These are phyloP conservation scores for Sinapis alba DNA, from an alignment of 441 rosid genomes.

Conservation along the genomic window DNA sequence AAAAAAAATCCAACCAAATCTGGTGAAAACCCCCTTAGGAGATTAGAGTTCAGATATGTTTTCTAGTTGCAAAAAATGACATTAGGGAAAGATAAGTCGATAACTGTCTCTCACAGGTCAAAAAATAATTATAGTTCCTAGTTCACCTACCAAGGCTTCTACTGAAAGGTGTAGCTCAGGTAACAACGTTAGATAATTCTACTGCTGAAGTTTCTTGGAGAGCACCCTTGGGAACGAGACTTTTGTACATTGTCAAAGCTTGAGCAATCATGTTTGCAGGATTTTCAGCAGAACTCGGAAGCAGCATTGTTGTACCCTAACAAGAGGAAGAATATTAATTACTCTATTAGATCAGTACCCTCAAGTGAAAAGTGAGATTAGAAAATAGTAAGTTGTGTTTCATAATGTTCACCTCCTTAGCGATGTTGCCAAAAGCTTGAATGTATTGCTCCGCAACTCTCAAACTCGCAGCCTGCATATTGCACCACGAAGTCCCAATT, in stretches of 20 bases:
- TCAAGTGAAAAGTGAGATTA: not conserved
- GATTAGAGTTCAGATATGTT: not conserved
- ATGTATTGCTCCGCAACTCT: constrained; percentile 88
- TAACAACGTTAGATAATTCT: constrained; percentile 9
- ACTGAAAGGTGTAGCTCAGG: not conserved
- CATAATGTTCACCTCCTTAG: constrained; percentile 65
- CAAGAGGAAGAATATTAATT: not conserved
- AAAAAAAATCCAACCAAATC: not conserved
- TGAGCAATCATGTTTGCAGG: constrained; percentile 82
- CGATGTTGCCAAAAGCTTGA: constrained; percentile 83
- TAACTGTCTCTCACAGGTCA: constrained; percentile 1
- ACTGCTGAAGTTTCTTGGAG: constrained; percentile 19
- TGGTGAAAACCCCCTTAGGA: constrained; percentile 2
- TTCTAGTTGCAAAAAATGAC: not conserved
- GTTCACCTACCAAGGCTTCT: not conserved
- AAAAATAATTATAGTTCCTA: constrained; percentile 15
- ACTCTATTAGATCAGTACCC: not conserved
- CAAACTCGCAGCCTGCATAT: constrained; percentile 86
- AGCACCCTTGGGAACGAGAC: constrained; percentile 47
- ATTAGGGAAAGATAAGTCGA: not conserved
- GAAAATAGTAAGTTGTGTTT: not conserved
- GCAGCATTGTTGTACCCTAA: constrained; percentile 88
- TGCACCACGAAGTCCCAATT: constrained; percentile 5
- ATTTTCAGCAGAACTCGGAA: constrained; percentile 67
- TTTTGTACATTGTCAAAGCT: constrained; percentile 81